phyloP scores from a whole-genome alignment of 2,329 filamentous ascomycete species.

The Penicillium aurantiogriseum region DNA sequence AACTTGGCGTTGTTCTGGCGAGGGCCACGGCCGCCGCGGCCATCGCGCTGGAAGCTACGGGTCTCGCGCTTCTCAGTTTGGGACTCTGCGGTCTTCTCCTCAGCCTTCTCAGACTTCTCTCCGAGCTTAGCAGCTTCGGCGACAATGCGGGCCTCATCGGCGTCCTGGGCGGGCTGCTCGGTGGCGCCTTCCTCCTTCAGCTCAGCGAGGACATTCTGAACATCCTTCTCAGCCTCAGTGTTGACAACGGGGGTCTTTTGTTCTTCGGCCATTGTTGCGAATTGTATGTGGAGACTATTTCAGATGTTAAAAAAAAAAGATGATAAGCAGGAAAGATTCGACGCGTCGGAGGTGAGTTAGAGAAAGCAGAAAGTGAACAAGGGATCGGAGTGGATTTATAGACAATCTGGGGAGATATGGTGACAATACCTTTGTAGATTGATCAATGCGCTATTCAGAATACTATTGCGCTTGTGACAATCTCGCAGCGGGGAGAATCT shows the following conservation, averaged over 20 bases:
- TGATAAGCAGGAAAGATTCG: slow-evolving; percentile 7
- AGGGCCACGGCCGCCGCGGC: slow-evolving; percentile 28
- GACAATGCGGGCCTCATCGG: slow-evolving; percentile 40
- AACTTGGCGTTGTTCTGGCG: slow-evolving; percentile 63
- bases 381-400: neutral
- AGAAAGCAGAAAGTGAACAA: neutral
- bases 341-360: neutral
- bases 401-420: neutral
- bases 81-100: slow-evolving; percentile 25
- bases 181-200: slow-evolving; percentile 35
- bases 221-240: slow-evolving; percentile 46
- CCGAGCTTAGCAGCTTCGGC: slow-evolving; percentile 39
- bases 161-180: slow-evolving; percentile 26
- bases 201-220: slow-evolving; percentile 47
- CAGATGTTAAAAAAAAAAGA: neutral
- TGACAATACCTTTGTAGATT: slow-evolving; percentile 2
- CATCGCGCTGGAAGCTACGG: slow-evolving; percentile 27
- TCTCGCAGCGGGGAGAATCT: slow-evolving; percentile 19
- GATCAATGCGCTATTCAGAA: slow-evolving; percentile 6
- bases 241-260: slow-evolving; percentile 38
- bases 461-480: slow-evolving; percentile 6
- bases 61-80: slow-evolving; percentile 24
- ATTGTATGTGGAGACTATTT: slow-evolving; percentile 9
- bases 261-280: slow-evolving; percentile 37
- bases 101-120: slow-evolving; percentile 38